Evolutionary conservation across 805 yeast species (phyloP).

Genomic region (Lachancea waltii): DNA sequence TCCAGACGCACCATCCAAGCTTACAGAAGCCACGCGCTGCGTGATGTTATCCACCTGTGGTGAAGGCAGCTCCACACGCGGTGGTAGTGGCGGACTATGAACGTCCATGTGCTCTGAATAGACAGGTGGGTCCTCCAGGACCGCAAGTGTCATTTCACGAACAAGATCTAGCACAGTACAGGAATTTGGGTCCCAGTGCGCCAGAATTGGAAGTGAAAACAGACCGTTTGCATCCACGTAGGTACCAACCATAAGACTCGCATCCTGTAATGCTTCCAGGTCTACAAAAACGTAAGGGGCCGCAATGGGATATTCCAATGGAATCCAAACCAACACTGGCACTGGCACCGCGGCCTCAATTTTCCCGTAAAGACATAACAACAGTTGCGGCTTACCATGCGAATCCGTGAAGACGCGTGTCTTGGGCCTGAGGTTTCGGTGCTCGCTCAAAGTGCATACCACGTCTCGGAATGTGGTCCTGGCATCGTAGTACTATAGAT

Average conservation of each 20-base stretch:
- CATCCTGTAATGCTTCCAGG: constrained; percentile 38
- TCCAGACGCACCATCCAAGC: background rate
- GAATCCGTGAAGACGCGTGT: constrained; percentile 57
- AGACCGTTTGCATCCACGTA: constrained; percentile 65
- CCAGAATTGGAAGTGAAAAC: constrained; percentile 60
- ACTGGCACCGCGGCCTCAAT: constrained; percentile 36
- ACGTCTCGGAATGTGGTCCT: constrained; percentile 57
- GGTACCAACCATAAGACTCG: constrained; percentile 50
- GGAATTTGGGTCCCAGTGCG: constrained; percentile 46
- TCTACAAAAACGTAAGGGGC: constrained; percentile 64
- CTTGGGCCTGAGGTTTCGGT: constrained; percentile 52
- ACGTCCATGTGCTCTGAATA: background rate
- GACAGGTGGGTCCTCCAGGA: constrained; percentile 3
- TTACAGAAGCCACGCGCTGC: background rate
- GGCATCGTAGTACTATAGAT: constrained; percentile 50
- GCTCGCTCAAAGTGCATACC: constrained; percentile 41
- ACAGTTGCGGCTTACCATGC: constrained; percentile 52
- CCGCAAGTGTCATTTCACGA: constrained; percentile 10
- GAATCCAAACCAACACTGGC: constrained; percentile 73
- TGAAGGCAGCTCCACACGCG: background rate
- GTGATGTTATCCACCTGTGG: background rate
- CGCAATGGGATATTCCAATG: constrained; percentile 58
- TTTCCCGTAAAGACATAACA: constrained; percentile 60
- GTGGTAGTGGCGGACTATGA: constrained; percentile 6
- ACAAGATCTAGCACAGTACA: constrained; percentile 11